Evolutionary conservation across 202 grass and related monocot species (phyloP).

Genomic region (Bolboschoenoplectus hybrid): DNA sequence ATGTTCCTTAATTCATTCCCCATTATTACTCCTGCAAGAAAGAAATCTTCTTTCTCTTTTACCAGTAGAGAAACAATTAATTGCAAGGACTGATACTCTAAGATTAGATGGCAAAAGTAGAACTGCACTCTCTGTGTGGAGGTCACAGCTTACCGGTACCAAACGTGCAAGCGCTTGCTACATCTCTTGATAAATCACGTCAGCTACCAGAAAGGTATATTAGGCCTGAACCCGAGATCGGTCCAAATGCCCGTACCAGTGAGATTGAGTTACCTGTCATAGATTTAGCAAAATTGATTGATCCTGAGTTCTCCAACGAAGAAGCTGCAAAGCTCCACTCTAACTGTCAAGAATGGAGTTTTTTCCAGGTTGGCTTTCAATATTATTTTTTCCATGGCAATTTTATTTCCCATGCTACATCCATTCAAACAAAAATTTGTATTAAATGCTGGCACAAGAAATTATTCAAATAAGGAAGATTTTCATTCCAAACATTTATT

Average conservation of each 20-base stretch:
- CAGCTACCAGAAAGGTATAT: conserved; percentile 51
- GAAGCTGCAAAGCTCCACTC: conserved; percentile 50
- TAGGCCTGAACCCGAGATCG: conserved; percentile 33
- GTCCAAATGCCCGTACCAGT: neutral
- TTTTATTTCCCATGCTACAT: neutral
- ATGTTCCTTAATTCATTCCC: no score
- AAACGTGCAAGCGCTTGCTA: conserved; percentile 47
- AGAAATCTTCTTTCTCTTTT: no score
- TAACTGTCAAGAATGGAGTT: conserved; percentile 53
- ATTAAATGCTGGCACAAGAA: neutral
- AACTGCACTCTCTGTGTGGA: conserved; percentile 1
- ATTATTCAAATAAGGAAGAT: neutral
- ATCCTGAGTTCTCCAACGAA: conserved; percentile 39
- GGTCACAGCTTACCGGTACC: conserved; percentile 28
- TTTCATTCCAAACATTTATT: neutral
- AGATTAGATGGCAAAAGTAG: neutral
- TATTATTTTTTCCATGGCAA: neutral
- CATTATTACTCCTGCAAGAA: no score
- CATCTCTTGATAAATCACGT: neutral
- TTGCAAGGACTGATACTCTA: no score
- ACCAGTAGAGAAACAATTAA: no score
- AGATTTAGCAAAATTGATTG: conserved; percentile 47
- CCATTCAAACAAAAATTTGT: neutral
- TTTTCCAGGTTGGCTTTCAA: conserved; percentile 35
- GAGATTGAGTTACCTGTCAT: conserved; percentile 42